Evolutionary conservation across 441 rosid genomes (phyloP), one percentile per base, ranked within the genome.

Genomic region (Adansonia madagascariensis): DNA sequence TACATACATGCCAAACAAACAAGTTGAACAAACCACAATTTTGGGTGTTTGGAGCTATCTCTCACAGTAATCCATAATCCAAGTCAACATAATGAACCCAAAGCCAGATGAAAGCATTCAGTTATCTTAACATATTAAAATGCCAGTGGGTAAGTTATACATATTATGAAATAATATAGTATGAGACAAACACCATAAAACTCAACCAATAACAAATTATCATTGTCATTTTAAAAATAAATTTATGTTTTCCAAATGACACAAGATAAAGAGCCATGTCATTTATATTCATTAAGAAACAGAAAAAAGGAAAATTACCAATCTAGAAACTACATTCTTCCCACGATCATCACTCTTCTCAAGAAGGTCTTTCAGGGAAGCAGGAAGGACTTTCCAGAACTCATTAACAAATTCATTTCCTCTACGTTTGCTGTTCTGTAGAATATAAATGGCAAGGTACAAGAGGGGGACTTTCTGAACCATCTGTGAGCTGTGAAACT

Each of bases 321-420:
- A 82, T 84, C 98, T 91, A 12, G 98, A 87, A 74, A 91, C 98
- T 0, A 83, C 92, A 41, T 74, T 87, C 91, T 91, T 94, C 65
- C 90, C 99, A 68, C 77, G 89, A 73, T 89, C 99, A 85, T 95
- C 97, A 1, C 94, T 97, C 46, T 91, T 89, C 75, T 87, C 84
- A 49, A 73, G 68, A 77, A 94, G 84, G 72, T 92, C 93, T 85
- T 91, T 95, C 3, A 95, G 88, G 75, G 99, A 95, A 22, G 83
- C 80, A 0, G 97, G 98, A 83, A 93, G 98, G 79, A 93, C 93
- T 81, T 92, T 95, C 97, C 98, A 95, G 74, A 95, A 95, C 87
- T 90, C 97, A 0, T 86, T 79, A 35, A 95, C 97, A 59, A 95
- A 95, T 81, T 95, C 99, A 65, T 89, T 92, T 46, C 97, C 98